Evolutionary conservation across 345 rosid genomes (phyloP).

Genomic region (Salix viminalis): DNA sequence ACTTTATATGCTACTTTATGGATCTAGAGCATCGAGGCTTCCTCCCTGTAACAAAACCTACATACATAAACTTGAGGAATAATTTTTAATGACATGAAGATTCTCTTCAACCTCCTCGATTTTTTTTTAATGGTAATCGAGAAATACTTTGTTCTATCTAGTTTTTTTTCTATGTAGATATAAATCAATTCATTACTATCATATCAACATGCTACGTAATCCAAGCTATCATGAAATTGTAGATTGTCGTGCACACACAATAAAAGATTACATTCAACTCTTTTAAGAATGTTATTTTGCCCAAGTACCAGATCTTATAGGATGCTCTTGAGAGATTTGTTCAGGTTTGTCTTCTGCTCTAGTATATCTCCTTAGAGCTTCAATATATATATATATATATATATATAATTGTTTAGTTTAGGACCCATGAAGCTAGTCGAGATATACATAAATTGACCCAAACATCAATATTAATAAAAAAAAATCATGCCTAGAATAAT

Average conservation of each 20-base stretch:
- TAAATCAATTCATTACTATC: not conserved
- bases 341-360: not conserved
- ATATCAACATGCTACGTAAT: not conserved
- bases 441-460: rapidly evolving
- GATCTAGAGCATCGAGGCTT: too few species aligned
- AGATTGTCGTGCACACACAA: not conserved
- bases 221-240: not conserved
- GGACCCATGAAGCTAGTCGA: too few species aligned
- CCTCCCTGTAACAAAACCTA: too few species aligned
- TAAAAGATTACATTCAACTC: not conserved
- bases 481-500: too few species aligned
- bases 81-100: not conserved
- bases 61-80: not conserved
- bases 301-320: not conserved
- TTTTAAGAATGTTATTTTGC: not conserved
- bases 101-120: not conserved
- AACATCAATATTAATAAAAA: too few species aligned
- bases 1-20: too few species aligned
- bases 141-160: too few species aligned
- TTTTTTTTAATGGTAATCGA: not conserved
- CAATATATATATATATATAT: too few species aligned
- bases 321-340: not conserved
- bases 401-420: too few species aligned
- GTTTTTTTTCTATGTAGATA: not conserved
- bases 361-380: not conserved